Evolutionary conservation across 2,329 filamentous ascomycete species (phyloP), one percentile per base, ranked within the genome.

Genomic region (Colletotrichum tropicale): DNA sequence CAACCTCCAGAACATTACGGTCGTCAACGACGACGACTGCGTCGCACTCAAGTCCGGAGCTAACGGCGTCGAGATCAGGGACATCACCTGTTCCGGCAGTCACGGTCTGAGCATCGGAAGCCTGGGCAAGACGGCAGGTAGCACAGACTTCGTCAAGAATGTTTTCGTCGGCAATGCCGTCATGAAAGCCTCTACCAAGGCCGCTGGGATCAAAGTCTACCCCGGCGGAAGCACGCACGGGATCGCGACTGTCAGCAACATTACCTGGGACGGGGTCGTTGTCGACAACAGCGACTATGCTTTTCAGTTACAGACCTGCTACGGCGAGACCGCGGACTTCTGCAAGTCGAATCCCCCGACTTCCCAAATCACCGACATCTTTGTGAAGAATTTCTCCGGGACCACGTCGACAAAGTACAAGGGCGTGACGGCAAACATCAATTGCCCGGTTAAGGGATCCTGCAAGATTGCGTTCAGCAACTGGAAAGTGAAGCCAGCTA

Each of bases 61-160:
- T 2, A 80, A 84, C 66, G 85, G 85, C 56, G 81, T 86, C 13
- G 84, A 83, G 1, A 84, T 88, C 4, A 79, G 81, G 8, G 81
- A 81, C 5, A 83, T 89, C 36, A 85, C 83, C 34, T 89, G 88
- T 78, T 85, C 81, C 2, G 87, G 87, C 24, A 87, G 85, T 15
- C 87, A 88, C 55, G 87, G 87, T 5, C 79, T 89, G 9, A 88
- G 85, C 1, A 86, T 89, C 4, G 87, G 87, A 6, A 87, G 85
- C 1, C 80, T 89, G 7, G 88, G 87, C 0, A 84, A 83, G 43
- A 78, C 78, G 4, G 79, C 79, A 8, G 77, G 77, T 6, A 66
- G 60, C 28, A 79, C 81, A 8, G 86, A 88, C 71, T 81, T 81
- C 0, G 87, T 89, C 12, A 78, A 82, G 66, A 87, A 89, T 66